Percentiles rank a stretch among this genome's conserved stretches.
Conservation (phyloP, 2,329 filamentous ascomycete species). For the Gnomoniopsis smithogilvyi region DNA sequence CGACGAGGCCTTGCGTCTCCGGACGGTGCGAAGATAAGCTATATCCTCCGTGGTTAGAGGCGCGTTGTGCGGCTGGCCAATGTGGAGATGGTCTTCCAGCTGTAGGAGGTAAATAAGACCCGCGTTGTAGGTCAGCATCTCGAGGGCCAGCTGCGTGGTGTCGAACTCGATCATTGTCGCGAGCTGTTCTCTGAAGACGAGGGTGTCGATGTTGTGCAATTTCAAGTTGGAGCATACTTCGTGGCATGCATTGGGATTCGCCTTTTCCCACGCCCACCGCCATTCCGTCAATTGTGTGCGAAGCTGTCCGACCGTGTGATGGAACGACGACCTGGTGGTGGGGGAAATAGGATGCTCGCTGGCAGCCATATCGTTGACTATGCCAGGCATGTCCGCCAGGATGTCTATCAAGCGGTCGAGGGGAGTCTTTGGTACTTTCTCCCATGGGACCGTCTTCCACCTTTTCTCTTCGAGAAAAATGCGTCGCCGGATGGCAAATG, state of each 20-base stretch:
- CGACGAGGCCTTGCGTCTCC: background rate
- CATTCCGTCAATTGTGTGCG: background rate
- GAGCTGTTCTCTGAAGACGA: constrained; percentile 14
- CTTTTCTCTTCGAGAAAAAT: constrained; percentile 21
- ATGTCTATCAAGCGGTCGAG: constrained; percentile 22
- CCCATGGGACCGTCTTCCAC: constrained; percentile 25
- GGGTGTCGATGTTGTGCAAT: constrained; percentile 6
- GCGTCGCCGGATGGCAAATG: constrained; percentile 21
- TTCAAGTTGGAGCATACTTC: constrained; percentile 12
- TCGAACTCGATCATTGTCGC: constrained; percentile 13
- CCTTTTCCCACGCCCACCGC: constrained; percentile 8
- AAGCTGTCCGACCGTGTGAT: constrained; percentile 1
- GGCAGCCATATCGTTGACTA: constrained; percentile 21
- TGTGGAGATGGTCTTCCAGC: constrained; percentile 13
- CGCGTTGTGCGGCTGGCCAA: constrained; percentile 6
- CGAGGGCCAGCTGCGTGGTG: constrained; percentile 16
- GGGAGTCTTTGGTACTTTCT: constrained; percentile 19
- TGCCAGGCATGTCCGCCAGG: constrained; percentile 20
- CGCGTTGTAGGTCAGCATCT: constrained; percentile 19
- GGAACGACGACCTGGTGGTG: constrained; percentile 6
- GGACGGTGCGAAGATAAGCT: background rate
- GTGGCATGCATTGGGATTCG: constrained; percentile 4
- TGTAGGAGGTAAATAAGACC: constrained; percentile 17
- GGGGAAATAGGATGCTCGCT: constrained; percentile 15
- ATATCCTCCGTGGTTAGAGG: constrained; percentile 1